Evolutionary conservation across 768 basidiomycete genomes (phyloP), one percentile per base, ranked within the genome.

Genomic region (Pulveroboletus sp.): DNA sequence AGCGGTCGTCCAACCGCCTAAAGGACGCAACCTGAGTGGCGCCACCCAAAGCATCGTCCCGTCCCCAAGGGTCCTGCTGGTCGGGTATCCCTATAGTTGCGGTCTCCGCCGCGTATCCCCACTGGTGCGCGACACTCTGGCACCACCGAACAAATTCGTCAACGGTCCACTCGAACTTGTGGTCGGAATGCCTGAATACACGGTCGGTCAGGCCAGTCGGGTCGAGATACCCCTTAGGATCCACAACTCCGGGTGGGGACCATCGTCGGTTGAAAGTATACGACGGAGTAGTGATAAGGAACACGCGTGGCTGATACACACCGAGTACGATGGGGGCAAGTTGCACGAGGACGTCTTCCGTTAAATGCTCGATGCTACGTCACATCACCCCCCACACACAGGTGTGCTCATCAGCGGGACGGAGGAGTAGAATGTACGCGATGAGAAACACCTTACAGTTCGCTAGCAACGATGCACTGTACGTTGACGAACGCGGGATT

Each of bases 131-230:
- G 2, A 69, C 71, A 0, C 59, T 61, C 10, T 67, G 54, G 60
- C 89, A 91, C 81, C 84, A 88, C 14, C 55, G 57, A 17, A 62
- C 58, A 61, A 91, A 95, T 59, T 94, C 92, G 3, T 80, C 79
- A 0, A 68, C 62, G 0, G 89, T 93, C 86, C 88, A 94, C 65
- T 95, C 92, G 54, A 93, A 91, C 57, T 92, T 86, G 67, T 95
- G 92, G 56, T 93, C 92, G 21, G 68, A 51, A 61, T 94, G 89
- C 18, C 92, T 76, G 71, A 93, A 93, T 27, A 86, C 66, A 1
- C 91, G 79, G 41, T 76, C 62, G 0, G 89, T 93, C 15, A 86
- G 79, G 13, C 75, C 72, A 0, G 90, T 93, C 3, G 93, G 90
- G 66, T 94, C 92, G 0, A 66, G 73, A 61, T 66, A 82, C 1